Base-by-base conservation (phyloP, 169 alveolate species). In the Eimeria mitis region DNA sequence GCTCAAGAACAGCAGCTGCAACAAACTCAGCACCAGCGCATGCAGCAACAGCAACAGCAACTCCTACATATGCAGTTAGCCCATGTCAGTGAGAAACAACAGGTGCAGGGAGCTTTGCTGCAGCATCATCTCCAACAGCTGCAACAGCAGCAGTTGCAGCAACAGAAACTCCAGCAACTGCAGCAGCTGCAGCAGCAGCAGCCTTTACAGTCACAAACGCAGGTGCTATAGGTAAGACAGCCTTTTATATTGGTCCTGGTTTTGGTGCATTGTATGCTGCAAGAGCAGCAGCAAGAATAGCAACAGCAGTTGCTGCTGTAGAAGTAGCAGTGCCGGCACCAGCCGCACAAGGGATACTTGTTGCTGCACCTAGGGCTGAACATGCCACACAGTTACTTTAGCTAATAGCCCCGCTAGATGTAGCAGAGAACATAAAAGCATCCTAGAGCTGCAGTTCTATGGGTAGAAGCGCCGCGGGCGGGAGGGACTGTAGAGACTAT, bases 1-100 rank as follows among this genome's bases (percentile, higher is more conserved):
- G 90, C 90, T 83, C 90, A 83, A 37, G 90, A 83, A 61, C 90
- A 83, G 73, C 90, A 83, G n/a, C 59, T 83, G 76, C 90, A 83
- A 37, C 90, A 83, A 42, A 83, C 76, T 54, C 90, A 83, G 76
- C 90, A 83, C 37, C 90, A 83, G 73, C 90, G 73, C 73, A 49
- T 52, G 90, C 90, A 52, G 76, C 90, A 83, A 5, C 90, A 83
- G 25, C 90, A 83, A 28, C 90, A 83, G 28, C 90, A 52, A 16
- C 90, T 83, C 52, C 90, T 52, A 8, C 71, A 83, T 52, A 83
- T 83, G 90, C 90, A 83, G 76, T 76, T 83, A 40, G 71, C 90
- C 54, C 90, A 83, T 83, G 90, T 83, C 25, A 83, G 75, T 76
- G 90, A 83, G 68, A 83, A 83, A 34, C 90, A 83, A 40, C 90